Base-by-base conservation (phyloP, 2,329 filamentous ascomycete species). In the Westerdykella sp. region DNA sequence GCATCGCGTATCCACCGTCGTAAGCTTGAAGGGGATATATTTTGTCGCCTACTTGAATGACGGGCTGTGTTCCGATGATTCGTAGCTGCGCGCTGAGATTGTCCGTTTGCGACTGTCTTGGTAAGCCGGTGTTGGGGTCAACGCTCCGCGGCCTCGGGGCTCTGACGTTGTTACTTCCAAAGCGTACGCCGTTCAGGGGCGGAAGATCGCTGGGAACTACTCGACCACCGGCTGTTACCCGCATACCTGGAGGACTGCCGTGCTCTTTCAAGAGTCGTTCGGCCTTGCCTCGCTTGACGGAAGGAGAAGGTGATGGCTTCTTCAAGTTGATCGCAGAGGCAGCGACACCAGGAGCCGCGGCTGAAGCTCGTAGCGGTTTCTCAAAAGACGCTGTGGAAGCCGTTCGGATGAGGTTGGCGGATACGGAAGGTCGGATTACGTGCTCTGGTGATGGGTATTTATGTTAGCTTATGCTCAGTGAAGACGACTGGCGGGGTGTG, bases 221-320 rank as follows among this genome's bases (percentile, higher is more conserved):
- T 14, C 72, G 69, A n/a, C 73, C 73, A 32, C 73, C 73, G 47
- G 73, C 73, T 39, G 73, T 76, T 35, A 76, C 73, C 44, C 73
- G 70, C 43, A 75, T 59, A 44, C 73, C 71, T 16, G 69, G 70
- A 30, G 73, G 73, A 31, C 73, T 75, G 42, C 73, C 73, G 61
- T 76, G 73, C 47, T 72, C 69, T 49, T 74, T 73, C 55, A 75
- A 68, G 34, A 76, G 67, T 34, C 64, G 67, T 52, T 75, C 72
- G 11, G 69, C 71, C 48, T 73, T 74, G 41, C 69, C 70, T 34
- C 69, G 68, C 59, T 74, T 74, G 55, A 75, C 57, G 1, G 73
- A 75, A 11, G 73, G 72, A 1, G 72, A 72, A 12, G 73, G 73
- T 3, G 73, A 75, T 5, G 67, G 69, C 25, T 62, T 62, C 52